Percentiles rank a stretch among this genome's conserved stretches.
These are phyloP conservation scores for Exophiala phaeomuriformis DNA, from an alignment of 2,329 filamentous ascomycete genomes.

Conservation along the genomic window DNA sequence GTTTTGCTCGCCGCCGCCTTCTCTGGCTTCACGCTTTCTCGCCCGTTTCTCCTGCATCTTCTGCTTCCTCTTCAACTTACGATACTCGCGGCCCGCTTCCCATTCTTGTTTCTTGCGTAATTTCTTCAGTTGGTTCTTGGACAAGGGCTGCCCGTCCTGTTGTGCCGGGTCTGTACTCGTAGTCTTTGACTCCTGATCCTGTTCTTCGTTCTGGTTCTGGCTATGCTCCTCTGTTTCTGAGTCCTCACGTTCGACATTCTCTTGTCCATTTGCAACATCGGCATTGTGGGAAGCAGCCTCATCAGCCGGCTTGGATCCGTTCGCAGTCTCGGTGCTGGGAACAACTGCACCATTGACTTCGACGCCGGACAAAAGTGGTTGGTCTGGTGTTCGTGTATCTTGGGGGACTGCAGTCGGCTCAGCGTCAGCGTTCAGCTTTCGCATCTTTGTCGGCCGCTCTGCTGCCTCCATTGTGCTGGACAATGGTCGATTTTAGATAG, in stretches of 20 bases:
- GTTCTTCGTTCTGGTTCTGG: too few relatives aligned
- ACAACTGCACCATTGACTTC: slow-evolving; percentile 3
- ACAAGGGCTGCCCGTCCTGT: slow-evolving; percentile 43
- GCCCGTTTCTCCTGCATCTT: slow-evolving; percentile 49
- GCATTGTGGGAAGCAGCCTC: slow-evolving; percentile 16
- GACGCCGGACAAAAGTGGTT: not conserved
- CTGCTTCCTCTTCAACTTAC: slow-evolving; percentile 53
- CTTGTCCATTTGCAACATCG: slow-evolving; percentile 28
- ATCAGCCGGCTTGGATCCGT: slow-evolving; percentile 14
- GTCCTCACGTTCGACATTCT: slow-evolving; percentile 6
- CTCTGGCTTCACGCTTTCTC: slow-evolving; percentile 38
- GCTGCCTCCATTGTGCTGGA: slow-evolving; percentile 45
- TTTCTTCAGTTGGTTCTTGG: slow-evolving; percentile 83
- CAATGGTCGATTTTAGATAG: too few relatives aligned
- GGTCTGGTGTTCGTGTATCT: not conserved
- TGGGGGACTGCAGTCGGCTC: slow-evolving; percentile 3
- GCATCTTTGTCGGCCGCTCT: slow-evolving; percentile 49
- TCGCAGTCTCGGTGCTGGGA: slow-evolving; percentile 15
- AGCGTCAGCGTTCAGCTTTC: slow-evolving; percentile 42
- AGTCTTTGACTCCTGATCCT: not conserved
- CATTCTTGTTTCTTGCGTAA: slow-evolving; percentile 63
- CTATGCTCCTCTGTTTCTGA: slow-evolving; percentile 2
- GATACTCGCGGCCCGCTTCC: slow-evolving; percentile 61
- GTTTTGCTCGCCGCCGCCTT: slow-evolving; percentile 25
- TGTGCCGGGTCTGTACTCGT: not conserved